Evolutionary conservation across 2,329 filamentous ascomycete genomes (phyloP).

Genomic region (Stemphylium lycopersici): DNA sequence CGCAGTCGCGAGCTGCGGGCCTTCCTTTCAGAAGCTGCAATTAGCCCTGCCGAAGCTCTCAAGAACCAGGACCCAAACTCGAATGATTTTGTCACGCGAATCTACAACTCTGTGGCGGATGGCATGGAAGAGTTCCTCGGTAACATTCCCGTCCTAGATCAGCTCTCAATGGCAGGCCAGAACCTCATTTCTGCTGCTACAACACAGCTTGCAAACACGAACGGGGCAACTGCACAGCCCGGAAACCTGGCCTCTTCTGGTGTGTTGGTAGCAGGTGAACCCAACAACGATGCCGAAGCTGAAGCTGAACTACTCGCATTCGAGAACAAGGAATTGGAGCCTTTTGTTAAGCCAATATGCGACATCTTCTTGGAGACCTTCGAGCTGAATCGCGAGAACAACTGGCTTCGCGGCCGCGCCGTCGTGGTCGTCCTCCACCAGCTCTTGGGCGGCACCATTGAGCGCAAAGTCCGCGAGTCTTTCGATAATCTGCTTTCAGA

Average conservation of each 20-base stretch:
- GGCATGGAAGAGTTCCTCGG: slow-evolving; percentile 98
- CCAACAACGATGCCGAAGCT: slow-evolving; percentile 70
- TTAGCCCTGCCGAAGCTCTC: slow-evolving; percentile 70
- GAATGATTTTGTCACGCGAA: slow-evolving; percentile 84
- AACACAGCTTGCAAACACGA: slow-evolving; percentile 54
- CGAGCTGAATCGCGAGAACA: slow-evolving; percentile 91
- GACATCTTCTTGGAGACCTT: slow-evolving; percentile 97
- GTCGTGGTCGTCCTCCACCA: slow-evolving; percentile 97
- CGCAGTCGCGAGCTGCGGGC: slow-evolving; percentile 89
- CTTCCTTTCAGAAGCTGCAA: slow-evolving; percentile 86
- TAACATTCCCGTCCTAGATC: slow-evolving; percentile 93
- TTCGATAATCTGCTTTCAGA: slow-evolving; percentile 77
- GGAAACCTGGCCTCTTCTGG: slow-evolving; percentile 19
- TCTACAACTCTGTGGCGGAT: slow-evolving; percentile 96
- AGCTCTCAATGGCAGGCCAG: slow-evolving; percentile 89
- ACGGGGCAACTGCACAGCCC: slow-evolving; percentile 27
- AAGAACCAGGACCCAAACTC: slow-evolving; percentile 64
- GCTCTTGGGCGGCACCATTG: slow-evolving; percentile 91
- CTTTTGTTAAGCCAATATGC: slow-evolving; percentile 97
- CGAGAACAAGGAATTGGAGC: slow-evolving; percentile 79
- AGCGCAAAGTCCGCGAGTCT: slow-evolving; percentile 90
- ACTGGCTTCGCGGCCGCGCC: slow-evolving; percentile 93
- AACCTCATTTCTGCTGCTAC: slow-evolving; percentile 81
- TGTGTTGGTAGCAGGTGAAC: slow-evolving; percentile 52
- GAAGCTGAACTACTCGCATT: slow-evolving; percentile 94